Evolutionary conservation across 2,329 filamentous ascomycete genomes (phyloP), one percentile per base, ranked within the genome.

Genomic region (Elsinoe arachidis): DNA sequence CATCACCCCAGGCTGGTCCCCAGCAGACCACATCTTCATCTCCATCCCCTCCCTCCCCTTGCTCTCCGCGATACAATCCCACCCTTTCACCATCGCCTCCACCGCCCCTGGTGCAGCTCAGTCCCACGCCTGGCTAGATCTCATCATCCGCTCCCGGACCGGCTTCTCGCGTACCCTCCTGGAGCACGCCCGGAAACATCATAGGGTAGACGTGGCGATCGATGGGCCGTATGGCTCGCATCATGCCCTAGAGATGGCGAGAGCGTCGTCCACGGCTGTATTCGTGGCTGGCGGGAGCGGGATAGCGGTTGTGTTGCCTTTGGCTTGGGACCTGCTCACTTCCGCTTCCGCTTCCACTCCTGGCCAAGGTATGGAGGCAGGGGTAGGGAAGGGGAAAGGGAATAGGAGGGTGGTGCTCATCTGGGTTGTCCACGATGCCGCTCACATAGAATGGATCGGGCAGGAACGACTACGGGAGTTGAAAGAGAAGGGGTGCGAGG

Each of bases 31-130:
- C 66, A 75, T 85, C 51, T 86, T 86, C 68, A 66, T 86, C 58
- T 80, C 79, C 1, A 70, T 86, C 0, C 82, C 83, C 0, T 71
- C 70, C 0, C 73, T 86, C 5, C 78, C 77, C 1, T 67, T 69
- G 2, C 76, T 73, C 56, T 78, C 84, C 63, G 65, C 70, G 2
- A 65, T 84, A 1, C 83, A 86, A 68, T 76, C 82, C 0, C 83
- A 87, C 64, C 84, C 83, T 0, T 86, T 86, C 68, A 86, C 82
- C 7, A 84, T 87, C 56, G 79, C 82, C 14, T 85, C 83, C 2
- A 76, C 78, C 0, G 81, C 81, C 9, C 79, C 80, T 2, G 55
- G 34, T 43, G n/a, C 46, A 14, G 58, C 58, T 21, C 61, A 70
- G n/a, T 61, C 64, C 11, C 76, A 80, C 60, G 78, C 77, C 2